Evolutionary conservation across 305 asterid species (phyloP), one percentile per base, ranked within the genome.

Genomic region (Solanum hybrid): DNA sequence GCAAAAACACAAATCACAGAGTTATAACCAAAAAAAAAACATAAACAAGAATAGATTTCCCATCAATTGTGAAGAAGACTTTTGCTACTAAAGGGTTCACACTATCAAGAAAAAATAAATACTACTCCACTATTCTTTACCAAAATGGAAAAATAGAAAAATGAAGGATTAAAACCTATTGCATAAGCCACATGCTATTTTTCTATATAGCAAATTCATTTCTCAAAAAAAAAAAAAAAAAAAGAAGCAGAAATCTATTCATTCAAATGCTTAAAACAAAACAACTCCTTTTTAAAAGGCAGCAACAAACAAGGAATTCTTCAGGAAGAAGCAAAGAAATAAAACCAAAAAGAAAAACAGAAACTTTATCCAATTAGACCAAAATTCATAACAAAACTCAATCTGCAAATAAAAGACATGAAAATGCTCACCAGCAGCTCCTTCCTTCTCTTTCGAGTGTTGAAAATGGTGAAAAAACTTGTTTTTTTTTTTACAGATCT

Each of bases 401-500:
- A 38, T 85, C 71, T 38, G 36, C 46, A 42, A 79, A 24, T 79
- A 37, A 37, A 79, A 79, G 6, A 79, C 13, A 79, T 24, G 26
- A 79, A 26, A 79, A 24, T 10, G 86, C 69, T 40, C 36, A 40
- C 86, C 86, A 88, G 88, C 71, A 88, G 88, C 91, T 86, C 79
- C 87, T 86, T 64, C 40, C 36, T 56, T 27, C 60, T 46, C n/a
- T 80, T 6, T 37, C 80, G 51, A 91, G 8, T 20, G 51, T 75
- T 85, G 17, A 72, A 12, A 85, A 38, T 72, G 46, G 17, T 7
- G 72, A 60, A 85, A 72, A 92, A 72, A 64, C 14, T 80, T 24
- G 35, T n/a, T 24, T 7, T 89, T 64, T 9, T 10, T 64, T 91
- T 84, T 89, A 92, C 92, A 93, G 97, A 93, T 94, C 96, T 94